A percentile compares a stretch with the other conserved stretches of the same genome.
Evolutionary conservation across 176 grass and related monocot genomes (phyloP).

Genomic region (Chrysopogon serrulatus): DNA sequence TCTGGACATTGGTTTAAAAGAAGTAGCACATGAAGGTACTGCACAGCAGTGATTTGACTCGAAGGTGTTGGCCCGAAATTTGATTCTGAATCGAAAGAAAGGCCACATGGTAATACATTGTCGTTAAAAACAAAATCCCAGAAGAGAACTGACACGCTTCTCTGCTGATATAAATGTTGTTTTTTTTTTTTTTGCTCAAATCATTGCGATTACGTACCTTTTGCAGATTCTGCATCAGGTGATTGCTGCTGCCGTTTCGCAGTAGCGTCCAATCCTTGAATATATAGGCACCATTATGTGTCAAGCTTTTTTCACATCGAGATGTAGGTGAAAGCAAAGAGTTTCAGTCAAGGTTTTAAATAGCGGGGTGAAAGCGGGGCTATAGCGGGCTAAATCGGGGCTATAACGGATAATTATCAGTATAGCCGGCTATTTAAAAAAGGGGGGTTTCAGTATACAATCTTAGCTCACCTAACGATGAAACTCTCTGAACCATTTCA

Average conservation of each 20-base stretch:
- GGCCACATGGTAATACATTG: background rate
- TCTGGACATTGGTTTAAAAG: too few relatives aligned
- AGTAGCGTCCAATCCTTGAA: slow-evolving; percentile 19
- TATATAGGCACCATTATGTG: too few relatives aligned
- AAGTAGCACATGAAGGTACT: too few relatives aligned
- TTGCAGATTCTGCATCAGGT: background rate
- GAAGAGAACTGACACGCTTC: background rate
- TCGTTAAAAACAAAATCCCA: background rate
- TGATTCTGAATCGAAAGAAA: background rate
- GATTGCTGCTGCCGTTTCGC: slow-evolving; percentile 1
- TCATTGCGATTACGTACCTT: background rate
- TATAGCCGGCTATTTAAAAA: background rate
- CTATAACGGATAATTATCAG: background rate
- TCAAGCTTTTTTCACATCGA: background rate
- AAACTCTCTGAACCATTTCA: slow-evolving; percentile 8
- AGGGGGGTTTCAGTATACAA: background rate
- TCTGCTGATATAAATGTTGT: too few relatives aligned
- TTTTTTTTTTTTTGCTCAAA: too few relatives aligned
- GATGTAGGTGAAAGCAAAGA: background rate
- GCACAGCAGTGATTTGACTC: too few relatives aligned
- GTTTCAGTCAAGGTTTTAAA: too few relatives aligned
- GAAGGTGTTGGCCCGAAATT: background rate
- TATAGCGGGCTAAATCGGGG: too few relatives aligned
- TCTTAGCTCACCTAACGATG: slow-evolving; percentile 27
- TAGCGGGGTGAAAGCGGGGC: too few relatives aligned